A percentile compares a stretch with the other conserved stretches of the same genome.
These are phyloP conservation scores for Phaffomyces opuntiae DNA, from an alignment of 805 yeast species.

Conservation along the genomic window DNA sequence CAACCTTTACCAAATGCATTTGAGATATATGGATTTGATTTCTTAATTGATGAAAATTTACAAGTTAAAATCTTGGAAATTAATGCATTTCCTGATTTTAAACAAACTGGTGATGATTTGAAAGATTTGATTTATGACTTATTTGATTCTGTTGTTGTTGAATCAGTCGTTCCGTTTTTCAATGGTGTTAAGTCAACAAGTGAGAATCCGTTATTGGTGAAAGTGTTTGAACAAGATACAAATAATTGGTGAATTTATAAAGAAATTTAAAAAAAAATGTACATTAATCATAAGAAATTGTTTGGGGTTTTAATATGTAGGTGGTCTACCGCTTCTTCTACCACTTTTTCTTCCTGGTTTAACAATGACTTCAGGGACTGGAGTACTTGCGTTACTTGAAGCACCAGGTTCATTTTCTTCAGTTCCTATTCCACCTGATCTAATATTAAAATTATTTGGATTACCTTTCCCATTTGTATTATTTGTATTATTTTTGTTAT, in stretches of 20 bases:
- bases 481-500: background rate
- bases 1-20: slow-evolving; percentile 74
- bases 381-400: slow-evolving; percentile 7
- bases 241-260: slow-evolving; percentile 27
- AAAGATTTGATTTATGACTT: slow-evolving; percentile 59
- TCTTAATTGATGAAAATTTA: slow-evolving; percentile 53
- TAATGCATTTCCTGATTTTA: slow-evolving; percentile 93
- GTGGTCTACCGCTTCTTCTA: slow-evolving; percentile 13
- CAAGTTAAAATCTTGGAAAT: slow-evolving; percentile 69
- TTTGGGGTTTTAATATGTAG: background rate
- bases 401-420: slow-evolving; percentile 15
- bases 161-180: slow-evolving; percentile 45
- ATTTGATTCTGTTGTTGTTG: slow-evolving; percentile 48
- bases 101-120: slow-evolving; percentile 82
- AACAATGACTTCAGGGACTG: slow-evolving; percentile 8
- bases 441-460: slow-evolving; percentile 5
- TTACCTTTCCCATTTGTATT: slow-evolving; percentile 5
- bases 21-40: slow-evolving; percentile 88
- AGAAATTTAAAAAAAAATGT: background rate
- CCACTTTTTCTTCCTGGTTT: slow-evolving; percentile 15
- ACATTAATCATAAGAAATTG: background rate
- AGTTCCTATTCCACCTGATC: slow-evolving; percentile 5
- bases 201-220: slow-evolving; percentile 23
- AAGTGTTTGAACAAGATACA: slow-evolving; percentile 33
- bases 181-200: background rate